phyloP scores from a whole-genome alignment of 2,329 filamentous ascomycete species.

The Metarhizium robertsii region DNA sequence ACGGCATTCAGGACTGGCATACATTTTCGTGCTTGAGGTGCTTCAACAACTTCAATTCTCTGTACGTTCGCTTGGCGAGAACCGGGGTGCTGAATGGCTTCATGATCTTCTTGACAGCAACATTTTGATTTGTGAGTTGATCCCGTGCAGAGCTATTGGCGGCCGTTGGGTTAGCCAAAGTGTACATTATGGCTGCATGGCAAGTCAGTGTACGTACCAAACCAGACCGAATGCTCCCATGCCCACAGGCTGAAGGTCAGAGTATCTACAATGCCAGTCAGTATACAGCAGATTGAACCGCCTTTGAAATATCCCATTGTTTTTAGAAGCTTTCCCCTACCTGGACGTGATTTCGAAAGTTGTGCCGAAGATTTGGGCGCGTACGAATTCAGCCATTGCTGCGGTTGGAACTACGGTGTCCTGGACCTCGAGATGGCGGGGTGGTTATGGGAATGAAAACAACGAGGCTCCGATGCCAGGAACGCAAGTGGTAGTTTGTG shows the following conservation, averaged over 20 bases:
- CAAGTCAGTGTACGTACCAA: constrained; percentile 55
- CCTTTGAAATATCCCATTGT: background rate
- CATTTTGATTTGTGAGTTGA: constrained; percentile 92
- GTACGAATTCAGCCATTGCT: constrained; percentile 97
- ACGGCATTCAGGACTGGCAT: constrained; percentile 12
- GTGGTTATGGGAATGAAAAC: background rate
- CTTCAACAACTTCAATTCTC: constrained; percentile 94
- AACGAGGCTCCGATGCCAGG: background rate
- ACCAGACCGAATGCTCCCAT: constrained; percentile 99
- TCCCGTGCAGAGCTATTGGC: constrained; percentile 81
- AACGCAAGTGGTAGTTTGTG: background rate
- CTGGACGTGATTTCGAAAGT: constrained; percentile 99
- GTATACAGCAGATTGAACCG: background rate
- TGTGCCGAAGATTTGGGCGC: constrained; percentile 98
- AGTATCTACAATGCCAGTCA: constrained; percentile 55
- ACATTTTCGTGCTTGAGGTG: constrained; percentile 97
- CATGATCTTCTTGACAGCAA: constrained; percentile 99
- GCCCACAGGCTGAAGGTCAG: constrained; percentile 93
- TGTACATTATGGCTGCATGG: background rate
- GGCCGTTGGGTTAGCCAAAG: background rate
- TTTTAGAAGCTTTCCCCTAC: constrained; percentile 37
- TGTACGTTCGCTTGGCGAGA: constrained; percentile 92
- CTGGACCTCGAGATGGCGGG: background rate
- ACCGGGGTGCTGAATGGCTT: constrained; percentile 99
- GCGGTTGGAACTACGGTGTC: background rate